phyloP scores from a whole-genome alignment of 331 rosid genomes.

The Rosa hybrid region DNA sequence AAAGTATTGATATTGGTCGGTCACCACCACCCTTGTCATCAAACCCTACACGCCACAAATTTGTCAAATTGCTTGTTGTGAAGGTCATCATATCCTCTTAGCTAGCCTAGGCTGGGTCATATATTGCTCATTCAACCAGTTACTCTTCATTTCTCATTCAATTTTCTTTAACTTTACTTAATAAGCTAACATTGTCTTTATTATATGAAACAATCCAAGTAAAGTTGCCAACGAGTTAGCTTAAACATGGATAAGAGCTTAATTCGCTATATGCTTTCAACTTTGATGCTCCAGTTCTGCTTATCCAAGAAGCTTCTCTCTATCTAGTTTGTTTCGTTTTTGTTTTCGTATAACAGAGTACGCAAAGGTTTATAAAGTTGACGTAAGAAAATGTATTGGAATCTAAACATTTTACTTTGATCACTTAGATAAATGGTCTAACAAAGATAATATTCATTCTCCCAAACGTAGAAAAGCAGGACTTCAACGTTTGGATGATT shows the following conservation, averaged over 20 bases:
- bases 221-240: neutral
- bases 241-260: neutral
- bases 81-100: slow-evolving; percentile 19
- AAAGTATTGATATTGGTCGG: neutral
- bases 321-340: neutral
- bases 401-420: neutral
- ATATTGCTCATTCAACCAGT: neutral
- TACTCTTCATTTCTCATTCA: neutral
- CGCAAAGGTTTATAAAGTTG: neutral
- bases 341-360: neutral
- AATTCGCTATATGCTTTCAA: neutral
- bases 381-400: neutral
- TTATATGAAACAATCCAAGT: neutral
- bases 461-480: neutral
- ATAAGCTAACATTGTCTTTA: neutral
- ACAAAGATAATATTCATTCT: neutral
- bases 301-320: neutral
- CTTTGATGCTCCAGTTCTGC: neutral
- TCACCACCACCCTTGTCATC: neutral
- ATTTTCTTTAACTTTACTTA: neutral
- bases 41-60: slow-evolving; percentile 15
- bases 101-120: slow-evolving; percentile 20
- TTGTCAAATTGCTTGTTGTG: slow-evolving; percentile 26
- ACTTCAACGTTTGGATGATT: neutral
- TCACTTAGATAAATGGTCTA: neutral